Base-by-base conservation (phyloP, 495 filamentous ascomycete genomes). In the Daldinia concentrica region DNA sequence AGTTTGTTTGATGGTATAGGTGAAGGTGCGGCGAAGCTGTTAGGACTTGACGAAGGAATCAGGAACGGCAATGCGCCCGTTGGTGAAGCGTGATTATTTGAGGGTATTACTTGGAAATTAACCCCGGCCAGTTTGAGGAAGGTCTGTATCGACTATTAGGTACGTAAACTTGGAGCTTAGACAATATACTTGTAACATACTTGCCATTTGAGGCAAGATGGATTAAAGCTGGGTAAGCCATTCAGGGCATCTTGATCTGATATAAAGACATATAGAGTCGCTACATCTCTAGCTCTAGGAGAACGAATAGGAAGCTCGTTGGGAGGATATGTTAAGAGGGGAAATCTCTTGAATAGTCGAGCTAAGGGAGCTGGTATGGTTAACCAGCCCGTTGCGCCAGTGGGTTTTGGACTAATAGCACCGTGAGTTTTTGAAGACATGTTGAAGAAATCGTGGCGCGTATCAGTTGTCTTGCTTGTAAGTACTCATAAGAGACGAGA, bases 141-240 rank as follows among this genome's bases (percentile, higher is more conserved):
- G 59, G 93, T 88, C 94, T 98, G 78, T 27, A 32, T 37, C 45
- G 68, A 54, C 41, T 63, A 52, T 67, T 22, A 54, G 50, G 39
- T 36, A 69, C 48, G 55, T 24, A 9, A 50, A 30, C 19, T 17
- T 45, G 14, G 14, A 45, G 36, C 22, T 48, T 30, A 45, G 48
- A 54, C n/a, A 43, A 24, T 41, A 41, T 39, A 39, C 1, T 34
- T 50, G 36, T 39, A 5, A 84, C 89, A 55, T 75, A 94, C 95
- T 91, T 98, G 95, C 94, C 93, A 98, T 81, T 95, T 97, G 69
- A 99, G 84, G 84, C 95, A 99, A 71, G 87, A 88, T 3, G 95
- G 95, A 80, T 98, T 98, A 82, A 92, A 97, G 56, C 92, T 95
- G 22, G 93, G 93, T 26, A 83, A 78, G 12, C 90, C 91, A 34